Percentiles rank a stretch among this genome's conserved stretches.
phyloP scores from a whole-genome alignment of 2,329 filamentous ascomycete genomes.

The Scedosporium apiospermum region DNA sequence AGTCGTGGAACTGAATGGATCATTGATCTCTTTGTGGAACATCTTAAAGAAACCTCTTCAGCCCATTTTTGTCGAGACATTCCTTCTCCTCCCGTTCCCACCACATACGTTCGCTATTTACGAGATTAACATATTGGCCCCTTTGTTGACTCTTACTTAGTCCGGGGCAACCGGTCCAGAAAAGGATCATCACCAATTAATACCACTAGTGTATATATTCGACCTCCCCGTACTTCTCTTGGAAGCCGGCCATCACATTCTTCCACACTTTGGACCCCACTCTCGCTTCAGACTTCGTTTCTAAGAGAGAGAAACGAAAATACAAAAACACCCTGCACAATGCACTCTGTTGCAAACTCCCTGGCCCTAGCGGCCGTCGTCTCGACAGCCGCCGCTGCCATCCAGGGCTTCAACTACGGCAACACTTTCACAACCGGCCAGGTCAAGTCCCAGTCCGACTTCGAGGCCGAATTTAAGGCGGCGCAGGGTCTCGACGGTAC shows the following conservation, averaged over 20 bases:
- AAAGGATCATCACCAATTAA: no score
- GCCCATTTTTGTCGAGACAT: no score
- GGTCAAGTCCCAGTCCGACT: constrained; percentile 53
- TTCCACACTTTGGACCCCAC: not conserved
- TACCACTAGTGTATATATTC: not conserved
- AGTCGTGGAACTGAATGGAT: no score
- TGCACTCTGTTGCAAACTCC: constrained; percentile 6
- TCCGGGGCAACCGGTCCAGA: no score
- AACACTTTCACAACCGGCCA: constrained; percentile 49
- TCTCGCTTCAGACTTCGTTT: not conserved
- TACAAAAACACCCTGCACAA: not conserved
- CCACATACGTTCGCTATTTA: no score
- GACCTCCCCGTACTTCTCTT: not conserved
- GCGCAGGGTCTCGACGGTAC: constrained; percentile 56
- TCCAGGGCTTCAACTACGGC: constrained; percentile 68
- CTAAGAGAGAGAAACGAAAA: not conserved
- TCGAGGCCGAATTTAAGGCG: constrained; percentile 59
- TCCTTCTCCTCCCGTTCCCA: no score
- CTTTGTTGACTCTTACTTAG: no score
- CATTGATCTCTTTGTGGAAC: no score
- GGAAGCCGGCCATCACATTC: not conserved
- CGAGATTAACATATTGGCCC: no score
- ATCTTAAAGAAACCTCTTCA: no score
- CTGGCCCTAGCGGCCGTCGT: constrained; percentile 7
- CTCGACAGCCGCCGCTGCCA: constrained; percentile 19